Evolutionary conservation across 202 grass and related monocot genomes (phyloP), one percentile per base, ranked within the genome.

Genomic region (Schoenoplectus tabernaemontani): DNA sequence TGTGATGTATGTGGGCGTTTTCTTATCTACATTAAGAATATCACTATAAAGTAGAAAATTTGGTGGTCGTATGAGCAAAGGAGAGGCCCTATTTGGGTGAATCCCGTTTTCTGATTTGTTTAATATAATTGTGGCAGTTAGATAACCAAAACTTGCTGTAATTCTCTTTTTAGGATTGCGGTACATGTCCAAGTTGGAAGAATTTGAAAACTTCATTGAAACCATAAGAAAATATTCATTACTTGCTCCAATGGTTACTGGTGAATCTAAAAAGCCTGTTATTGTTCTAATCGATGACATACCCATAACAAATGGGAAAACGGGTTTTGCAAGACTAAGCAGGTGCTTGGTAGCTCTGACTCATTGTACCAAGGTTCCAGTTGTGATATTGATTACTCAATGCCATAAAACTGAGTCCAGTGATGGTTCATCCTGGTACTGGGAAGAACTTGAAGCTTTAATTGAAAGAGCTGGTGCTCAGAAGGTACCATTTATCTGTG

Each of bases 161-260:
- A 81, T 57, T 44, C 80, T 63, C 34, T 76, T 84, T 82, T 72
- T 75, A 97, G 95, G 88, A 72, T 77, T 98, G 61, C 80, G 60
- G 23, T 98, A 98, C 82, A 71, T 89, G 64, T 98, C 95, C 38
- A 98, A 98, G 86, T 86, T 98, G 89, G 91, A 98, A 82, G 95
- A 98, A 83, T 94, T 98, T 76, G 91, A 90, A 79, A 92, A 77
- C 78, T 98, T 92, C 78, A 80, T 90, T 2, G 89, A 98, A 78
- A 98, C 79, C 86, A 94, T 87, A 89, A 84, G 91, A 77, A 98
- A 94, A 78, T 94, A 92, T 78, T 78, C 95, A 69, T 69, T 90
- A 47, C 94, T 97, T 86, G 80, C 75, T 86, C 78, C 59, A 71
- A 71, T 65, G 36, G 86, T 43, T 62, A 82, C 20, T 28, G 79